A percentile compares a stretch with the other conserved stretches of the same genome.
These are phyloP conservation scores for Neurospora discreta DNA, from an alignment of 495 filamentous ascomycete genomes.

Conservation along the genomic window DNA sequence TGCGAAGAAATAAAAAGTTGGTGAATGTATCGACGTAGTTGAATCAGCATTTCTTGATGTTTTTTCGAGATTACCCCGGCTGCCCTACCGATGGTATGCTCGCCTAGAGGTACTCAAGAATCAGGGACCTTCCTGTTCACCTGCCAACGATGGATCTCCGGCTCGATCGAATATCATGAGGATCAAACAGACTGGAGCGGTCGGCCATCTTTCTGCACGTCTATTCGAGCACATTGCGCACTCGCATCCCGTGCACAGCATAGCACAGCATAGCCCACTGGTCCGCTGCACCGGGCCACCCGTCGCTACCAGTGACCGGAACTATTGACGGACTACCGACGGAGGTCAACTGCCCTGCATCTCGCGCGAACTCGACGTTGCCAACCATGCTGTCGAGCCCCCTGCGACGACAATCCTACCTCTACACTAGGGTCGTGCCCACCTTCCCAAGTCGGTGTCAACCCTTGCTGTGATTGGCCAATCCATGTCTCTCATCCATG, in stretches of 20 bases:
- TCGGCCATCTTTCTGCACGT: background rate
- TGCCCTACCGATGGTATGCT: background rate
- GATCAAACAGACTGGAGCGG: background rate
- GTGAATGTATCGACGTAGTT: too few relatives aligned
- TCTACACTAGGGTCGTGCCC: background rate
- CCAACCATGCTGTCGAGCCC: background rate
- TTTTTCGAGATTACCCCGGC: too few relatives aligned
- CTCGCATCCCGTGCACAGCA: background rate
- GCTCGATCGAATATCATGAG: background rate
- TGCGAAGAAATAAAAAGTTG: background rate
- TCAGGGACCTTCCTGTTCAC: background rate
- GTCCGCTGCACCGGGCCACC: background rate
- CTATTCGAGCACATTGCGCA: background rate
- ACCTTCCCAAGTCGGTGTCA: background rate
- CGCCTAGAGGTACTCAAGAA: background rate
- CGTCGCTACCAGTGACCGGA: background rate
- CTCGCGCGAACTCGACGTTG: background rate
- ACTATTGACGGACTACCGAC: too few relatives aligned
- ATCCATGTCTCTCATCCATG: background rate
- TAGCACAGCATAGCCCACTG: background rate
- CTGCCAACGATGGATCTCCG: background rate
- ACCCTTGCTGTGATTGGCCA: background rate
- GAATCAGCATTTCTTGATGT: too few relatives aligned
- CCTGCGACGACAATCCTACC: rapidly evolving
- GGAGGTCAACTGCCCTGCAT: too few relatives aligned